Evolutionary conservation across 768 basidiomycete genomes (phyloP).

Genomic region (Suillus americanus): DNA sequence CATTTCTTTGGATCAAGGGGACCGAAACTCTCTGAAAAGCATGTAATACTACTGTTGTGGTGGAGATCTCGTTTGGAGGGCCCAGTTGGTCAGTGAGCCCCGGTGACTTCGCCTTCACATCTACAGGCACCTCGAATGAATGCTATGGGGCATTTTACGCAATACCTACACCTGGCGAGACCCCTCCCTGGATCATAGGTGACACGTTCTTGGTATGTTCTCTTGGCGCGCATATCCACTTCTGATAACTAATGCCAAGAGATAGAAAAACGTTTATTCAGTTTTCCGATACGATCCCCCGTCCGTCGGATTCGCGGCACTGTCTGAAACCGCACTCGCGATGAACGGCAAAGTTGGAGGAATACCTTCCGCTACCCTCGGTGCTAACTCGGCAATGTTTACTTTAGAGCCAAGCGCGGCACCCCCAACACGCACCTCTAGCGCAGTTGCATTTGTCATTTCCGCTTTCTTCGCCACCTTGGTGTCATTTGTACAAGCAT

Average conservation of each 20-base stretch:
- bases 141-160: conserved; percentile 90
- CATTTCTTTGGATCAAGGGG: not conserved
- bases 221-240: not conserved
- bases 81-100: conserved; percentile 45
- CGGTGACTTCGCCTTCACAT: conserved; percentile 50
- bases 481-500: not conserved
- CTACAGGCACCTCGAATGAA: conserved; percentile 40
- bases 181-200: conserved; percentile 84
- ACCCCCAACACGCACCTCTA: conserved; percentile 5
- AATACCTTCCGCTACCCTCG: conserved; percentile 24
- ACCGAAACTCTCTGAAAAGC: conserved; percentile 37
- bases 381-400: conserved; percentile 10
- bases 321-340: conserved; percentile 31
- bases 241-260: not conserved
- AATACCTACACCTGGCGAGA: conserved; percentile 48
- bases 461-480: conserved; percentile 13
- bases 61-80: conserved; percentile 47
- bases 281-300: conserved; percentile 50
- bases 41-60: conserved; percentile 32
- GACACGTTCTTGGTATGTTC: conserved; percentile 73
- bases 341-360: conserved; percentile 24
- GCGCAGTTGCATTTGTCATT: conserved; percentile 5
- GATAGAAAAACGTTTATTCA: conserved; percentile 56
- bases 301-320: conserved; percentile 49
- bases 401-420: conserved; percentile 18